A percentile compares a stretch with the other conserved stretches of the same genome.
These are phyloP conservation scores for Fraxinus anomala DNA, from an alignment of 257 asterid species.

Conservation along the genomic window DNA sequence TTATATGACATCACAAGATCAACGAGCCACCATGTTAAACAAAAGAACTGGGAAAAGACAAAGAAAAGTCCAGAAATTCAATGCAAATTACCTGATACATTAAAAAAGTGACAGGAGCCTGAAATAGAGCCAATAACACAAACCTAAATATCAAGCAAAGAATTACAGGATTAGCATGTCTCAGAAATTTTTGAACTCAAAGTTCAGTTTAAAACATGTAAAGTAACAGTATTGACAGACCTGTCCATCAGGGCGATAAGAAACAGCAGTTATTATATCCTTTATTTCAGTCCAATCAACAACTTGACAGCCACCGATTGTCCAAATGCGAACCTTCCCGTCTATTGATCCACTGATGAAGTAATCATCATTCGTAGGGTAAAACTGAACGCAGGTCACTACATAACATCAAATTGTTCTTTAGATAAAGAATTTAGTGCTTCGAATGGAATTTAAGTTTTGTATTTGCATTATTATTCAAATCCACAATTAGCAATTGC, in stretches of 20 bases:
- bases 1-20: neutral
- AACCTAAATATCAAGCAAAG: constrained; percentile 52
- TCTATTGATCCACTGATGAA: constrained; percentile 96
- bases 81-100: constrained; percentile 55
- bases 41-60: neutral
- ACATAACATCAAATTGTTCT: constrained; percentile 40
- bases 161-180: constrained; percentile 2
- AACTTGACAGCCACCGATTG: constrained; percentile 60
- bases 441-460: constrained; percentile 10
- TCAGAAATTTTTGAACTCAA: neutral
- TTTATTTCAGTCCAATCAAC: constrained; percentile 77
- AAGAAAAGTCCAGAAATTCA: constrained; percentile 9
- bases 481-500: constrained; percentile 2
- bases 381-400: constrained; percentile 87
- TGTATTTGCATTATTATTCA: neutral
- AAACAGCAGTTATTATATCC: constrained; percentile 89
- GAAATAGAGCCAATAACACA: constrained; percentile 78
- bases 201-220: neutral
- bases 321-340: constrained; percentile 95
- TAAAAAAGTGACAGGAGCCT: constrained; percentile 73
- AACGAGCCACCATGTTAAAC: neutral
- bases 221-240: constrained; percentile 37
- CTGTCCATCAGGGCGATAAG: constrained; percentile 86
- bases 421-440: constrained; percentile 22
- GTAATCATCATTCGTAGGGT: constrained; percentile 68